phyloP scores from a whole-genome alignment of 192 early-diverging fungal species.

The Umbelopsis vinacea region DNA sequence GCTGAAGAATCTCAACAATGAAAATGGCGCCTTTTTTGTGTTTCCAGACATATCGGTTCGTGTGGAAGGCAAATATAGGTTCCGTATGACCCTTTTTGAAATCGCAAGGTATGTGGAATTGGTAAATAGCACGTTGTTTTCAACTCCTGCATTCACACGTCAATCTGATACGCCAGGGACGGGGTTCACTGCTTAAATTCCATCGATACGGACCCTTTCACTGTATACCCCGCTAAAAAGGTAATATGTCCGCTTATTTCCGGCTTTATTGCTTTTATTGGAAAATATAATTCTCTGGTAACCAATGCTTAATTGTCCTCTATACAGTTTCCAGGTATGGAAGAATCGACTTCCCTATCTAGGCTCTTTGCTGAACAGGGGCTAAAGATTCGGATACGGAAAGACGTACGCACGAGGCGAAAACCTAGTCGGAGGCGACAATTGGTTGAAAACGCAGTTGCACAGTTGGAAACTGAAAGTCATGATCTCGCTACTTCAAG shows the following conservation, averaged over 20 bases:
- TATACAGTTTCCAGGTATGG: conserved; percentile 41
- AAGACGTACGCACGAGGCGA: conserved; percentile 53
- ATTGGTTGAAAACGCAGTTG: background rate
- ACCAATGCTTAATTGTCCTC: background rate
- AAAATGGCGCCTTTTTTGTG: conserved; percentile 92
- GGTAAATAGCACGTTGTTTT: background rate
- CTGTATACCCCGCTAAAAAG: conserved; percentile 90
- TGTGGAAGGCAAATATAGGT: conserved; percentile 80
- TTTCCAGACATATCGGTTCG: conserved; percentile 93
- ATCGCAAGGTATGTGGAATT: conserved; percentile 62
- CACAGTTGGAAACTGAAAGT: background rate
- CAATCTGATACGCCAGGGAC: conserved; percentile 22
- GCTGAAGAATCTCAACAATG: conserved; percentile 79
- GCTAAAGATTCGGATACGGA: conserved; percentile 90
- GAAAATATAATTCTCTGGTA: background rate
- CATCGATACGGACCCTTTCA: conserved; percentile 77
- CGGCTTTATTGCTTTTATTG: background rate
- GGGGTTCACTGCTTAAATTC: conserved; percentile 84
- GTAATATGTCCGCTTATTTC: background rate
- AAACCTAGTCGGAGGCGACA: background rate
- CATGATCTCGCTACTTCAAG: background rate
- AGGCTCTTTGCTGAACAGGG: conserved; percentile 93
- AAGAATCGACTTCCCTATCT: conserved; percentile 80
- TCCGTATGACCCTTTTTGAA: conserved; percentile 88
- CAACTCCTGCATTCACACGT: too few species aligned